These are phyloP conservation scores for Coniochaeta prunicola DNA, from an alignment of 2,329 filamentous ascomycete species.

Conservation along the genomic window DNA sequence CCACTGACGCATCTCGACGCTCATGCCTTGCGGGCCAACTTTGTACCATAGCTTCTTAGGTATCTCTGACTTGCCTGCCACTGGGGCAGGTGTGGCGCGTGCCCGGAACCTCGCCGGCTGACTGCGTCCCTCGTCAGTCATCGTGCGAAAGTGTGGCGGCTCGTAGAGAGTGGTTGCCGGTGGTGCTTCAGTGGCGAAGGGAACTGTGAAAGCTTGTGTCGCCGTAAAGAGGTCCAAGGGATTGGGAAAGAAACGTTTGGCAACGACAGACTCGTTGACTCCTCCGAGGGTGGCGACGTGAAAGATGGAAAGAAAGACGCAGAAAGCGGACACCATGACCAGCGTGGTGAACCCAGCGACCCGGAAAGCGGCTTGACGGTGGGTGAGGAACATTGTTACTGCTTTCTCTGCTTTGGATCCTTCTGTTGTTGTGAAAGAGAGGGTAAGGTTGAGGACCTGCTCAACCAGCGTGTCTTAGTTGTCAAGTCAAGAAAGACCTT, in stretches of 20 bases:
- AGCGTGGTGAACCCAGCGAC: not conserved
- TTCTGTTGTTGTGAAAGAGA: not conserved
- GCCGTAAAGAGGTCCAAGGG: not conserved
- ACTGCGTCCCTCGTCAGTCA: not conserved
- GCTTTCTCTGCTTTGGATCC: not conserved
- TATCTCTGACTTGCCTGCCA: constrained; percentile 8
- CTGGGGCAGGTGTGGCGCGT: not conserved
- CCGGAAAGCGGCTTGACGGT: not conserved
- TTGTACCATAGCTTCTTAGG: constrained; percentile 31
- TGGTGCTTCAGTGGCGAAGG: not conserved
- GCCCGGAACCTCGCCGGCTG: not conserved
- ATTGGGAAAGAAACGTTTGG: not conserved
- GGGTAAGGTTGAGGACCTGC: not conserved
- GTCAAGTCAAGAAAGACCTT: not conserved
- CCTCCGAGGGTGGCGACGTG: not conserved
- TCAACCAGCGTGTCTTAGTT: not conserved
- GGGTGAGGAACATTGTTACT: not conserved
- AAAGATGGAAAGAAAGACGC: not conserved
- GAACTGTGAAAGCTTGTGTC: not conserved
- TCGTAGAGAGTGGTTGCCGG: not conserved
- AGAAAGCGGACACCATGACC: not conserved
- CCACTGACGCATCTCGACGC: constrained; percentile 19
- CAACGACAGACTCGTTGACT: not conserved
- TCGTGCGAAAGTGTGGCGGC: not conserved
- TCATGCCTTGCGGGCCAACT: constrained; percentile 26